Evolutionary conservation across 2,329 filamentous ascomycete genomes (phyloP).

Genomic region (Fusarium buharicum): DNA sequence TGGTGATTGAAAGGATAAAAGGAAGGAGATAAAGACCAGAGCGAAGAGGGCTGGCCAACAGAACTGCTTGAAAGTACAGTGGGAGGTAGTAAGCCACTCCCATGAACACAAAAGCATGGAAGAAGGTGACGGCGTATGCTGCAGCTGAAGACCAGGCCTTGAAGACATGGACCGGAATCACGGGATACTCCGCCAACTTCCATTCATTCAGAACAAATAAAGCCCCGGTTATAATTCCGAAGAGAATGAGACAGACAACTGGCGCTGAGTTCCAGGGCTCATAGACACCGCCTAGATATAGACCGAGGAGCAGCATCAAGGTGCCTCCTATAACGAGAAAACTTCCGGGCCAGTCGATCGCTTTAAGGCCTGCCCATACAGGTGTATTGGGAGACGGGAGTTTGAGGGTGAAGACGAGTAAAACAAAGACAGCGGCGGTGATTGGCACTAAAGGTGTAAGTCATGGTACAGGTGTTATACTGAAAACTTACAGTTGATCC

Average conservation of each 20-base stretch:
- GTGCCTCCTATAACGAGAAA: conserved; percentile 71
- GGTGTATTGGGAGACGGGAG: conserved; percentile 74
- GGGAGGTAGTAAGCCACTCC: conserved; percentile 76
- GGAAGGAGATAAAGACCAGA: conserved; percentile 72
- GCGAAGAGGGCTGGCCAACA: conserved; percentile 68
- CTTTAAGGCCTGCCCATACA: conserved; percentile 68
- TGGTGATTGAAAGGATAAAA: conserved; percentile 61
- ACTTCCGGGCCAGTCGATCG: conserved; percentile 70
- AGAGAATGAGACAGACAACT: conserved; percentile 71
- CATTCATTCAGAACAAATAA: conserved; percentile 71
- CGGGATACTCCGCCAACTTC: conserved; percentile 70
- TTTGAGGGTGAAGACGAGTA: conserved; percentile 71
- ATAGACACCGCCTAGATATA: conserved; percentile 74
- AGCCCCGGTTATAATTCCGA: conserved; percentile 61
- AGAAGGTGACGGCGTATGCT: conserved; percentile 58
- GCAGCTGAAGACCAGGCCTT: conserved; percentile 65
- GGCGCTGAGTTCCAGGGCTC: conserved; percentile 70
- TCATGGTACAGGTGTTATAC: rapidly evolving
- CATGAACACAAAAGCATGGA: conserved; percentile 69
- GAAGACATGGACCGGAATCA: conserved; percentile 76
- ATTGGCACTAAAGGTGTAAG: conserved; percentile 53
- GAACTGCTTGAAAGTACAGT: conserved; percentile 76
- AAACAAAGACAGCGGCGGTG: conserved; percentile 65
- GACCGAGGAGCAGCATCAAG: conserved; percentile 75
- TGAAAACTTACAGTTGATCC: conserved; percentile 59